phyloP scores from a whole-genome alignment of 1,284 basidiomycete species.

The Tilletia indica region DNA sequence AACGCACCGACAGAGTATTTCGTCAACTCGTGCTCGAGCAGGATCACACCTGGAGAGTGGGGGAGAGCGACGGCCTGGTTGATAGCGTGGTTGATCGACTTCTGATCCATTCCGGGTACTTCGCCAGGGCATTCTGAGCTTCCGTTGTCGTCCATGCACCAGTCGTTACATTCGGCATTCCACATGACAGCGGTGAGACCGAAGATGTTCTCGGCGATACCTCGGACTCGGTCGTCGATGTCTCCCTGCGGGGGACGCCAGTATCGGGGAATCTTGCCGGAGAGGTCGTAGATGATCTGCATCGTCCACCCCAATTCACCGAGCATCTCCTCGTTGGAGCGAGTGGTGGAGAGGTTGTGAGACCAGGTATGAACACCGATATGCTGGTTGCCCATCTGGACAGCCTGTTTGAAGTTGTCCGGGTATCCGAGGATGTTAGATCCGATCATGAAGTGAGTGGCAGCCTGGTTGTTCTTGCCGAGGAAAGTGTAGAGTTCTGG shows the following conservation, averaged over 20 bases:
- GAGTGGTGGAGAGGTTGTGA: slow-evolving; percentile 66
- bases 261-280: slow-evolving; percentile 23
- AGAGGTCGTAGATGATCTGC: slow-evolving; percentile 30
- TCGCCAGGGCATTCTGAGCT: slow-evolving; percentile 31
- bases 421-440: slow-evolving; percentile 20
- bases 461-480: slow-evolving; percentile 41
- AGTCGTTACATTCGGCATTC: slow-evolving; percentile 65
- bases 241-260: slow-evolving; percentile 30
- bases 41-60: slow-evolving; percentile 67
- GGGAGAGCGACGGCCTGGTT: slow-evolving; percentile 26
- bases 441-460: slow-evolving; percentile 31
- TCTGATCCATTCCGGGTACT: slow-evolving; percentile 28
- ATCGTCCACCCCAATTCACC: slow-evolving; percentile 30
- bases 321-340: slow-evolving; percentile 60
- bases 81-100: slow-evolving; percentile 26
- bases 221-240: slow-evolving; percentile 60
- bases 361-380: slow-evolving; percentile 60
- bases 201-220: slow-evolving; percentile 64
- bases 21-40: slow-evolving; percentile 80
- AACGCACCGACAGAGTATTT: slow-evolving; percentile 68
- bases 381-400: slow-evolving; percentile 50
- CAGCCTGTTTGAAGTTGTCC: slow-evolving; percentile 16
- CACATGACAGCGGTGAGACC: slow-evolving; percentile 70
- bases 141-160: slow-evolving; percentile 26
- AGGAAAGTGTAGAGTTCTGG: slow-evolving; percentile 28